Percentiles rank a stretch among this genome's conserved stretches.
Evolutionary conservation across 257 asterid genomes (phyloP).

Genomic region (Hygrophila difformis): DNA sequence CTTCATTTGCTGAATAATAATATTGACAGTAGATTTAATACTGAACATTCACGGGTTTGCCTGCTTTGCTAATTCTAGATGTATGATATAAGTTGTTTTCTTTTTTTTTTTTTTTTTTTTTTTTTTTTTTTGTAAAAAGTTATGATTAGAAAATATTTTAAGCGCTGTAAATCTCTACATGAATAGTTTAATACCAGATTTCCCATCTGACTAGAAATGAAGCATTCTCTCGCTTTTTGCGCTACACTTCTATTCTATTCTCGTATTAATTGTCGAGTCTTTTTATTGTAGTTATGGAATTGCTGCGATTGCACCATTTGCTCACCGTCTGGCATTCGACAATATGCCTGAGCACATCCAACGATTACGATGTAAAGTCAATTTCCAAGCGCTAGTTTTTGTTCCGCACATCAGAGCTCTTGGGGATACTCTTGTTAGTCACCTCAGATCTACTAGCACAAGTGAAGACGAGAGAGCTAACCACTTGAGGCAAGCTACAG

Average conservation of each 20-base stretch:
- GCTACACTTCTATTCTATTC: slow-evolving; percentile 1
- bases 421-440: slow-evolving; percentile 78
- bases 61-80: too few species aligned
- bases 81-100: too few species aligned
- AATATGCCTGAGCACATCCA: slow-evolving; percentile 91
- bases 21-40: too few species aligned
- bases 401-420: slow-evolving; percentile 86
- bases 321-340: slow-evolving; percentile 89
- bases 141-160: too few species aligned
- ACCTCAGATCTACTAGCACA: slow-evolving; percentile 46
- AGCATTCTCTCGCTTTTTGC: background rate
- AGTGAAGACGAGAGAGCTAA: slow-evolving; percentile 30
- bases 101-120: too few species aligned
- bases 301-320: slow-evolving; percentile 93
- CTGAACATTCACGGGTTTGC: too few species aligned
- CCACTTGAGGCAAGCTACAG: slow-evolving; percentile 36
- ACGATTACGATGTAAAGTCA: slow-evolving; percentile 90
- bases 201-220: background rate
- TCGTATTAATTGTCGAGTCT: slow-evolving; percentile 1
- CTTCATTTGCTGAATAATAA: too few species aligned
- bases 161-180: too few species aligned
- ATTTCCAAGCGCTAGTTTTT: slow-evolving; percentile 77
- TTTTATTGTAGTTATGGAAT: slow-evolving; percentile 61
- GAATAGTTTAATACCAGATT: too few species aligned
- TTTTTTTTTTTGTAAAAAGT: too few species aligned